Base-by-base conservation (phyloP, 108 stramenopile species). In the Fragilaria crotonensis region DNA sequence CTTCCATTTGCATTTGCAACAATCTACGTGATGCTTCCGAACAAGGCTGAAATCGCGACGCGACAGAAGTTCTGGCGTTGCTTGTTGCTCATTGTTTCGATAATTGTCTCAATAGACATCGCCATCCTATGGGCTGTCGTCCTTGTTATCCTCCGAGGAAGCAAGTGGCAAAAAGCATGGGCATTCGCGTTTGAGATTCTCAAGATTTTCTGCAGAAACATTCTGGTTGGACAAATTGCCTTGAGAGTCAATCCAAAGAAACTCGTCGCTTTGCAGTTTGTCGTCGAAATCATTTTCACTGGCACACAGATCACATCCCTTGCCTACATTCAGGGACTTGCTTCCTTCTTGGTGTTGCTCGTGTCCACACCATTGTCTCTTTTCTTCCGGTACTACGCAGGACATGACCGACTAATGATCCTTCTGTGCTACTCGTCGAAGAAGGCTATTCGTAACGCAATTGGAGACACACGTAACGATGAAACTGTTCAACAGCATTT, bases 251-350 rank as follows among this genome's bases (percentile, higher is more conserved):
- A 67, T 50, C 58, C 66, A 1, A 29, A 53, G 53, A 30, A 51
- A 23, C 33, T 32, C 27, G 46, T 67, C 57, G 47, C 47, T 18
- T 26, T 67, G 33, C 52, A 59, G n/a, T 33, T 59, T 31, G 58
- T 67, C 33, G 66, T 67, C n/a, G 66, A 67, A 52, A 45, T 67
- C 21, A 45, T 67, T 9, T 67, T 67, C 23, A 59, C 51, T 20
- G 33, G 58, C 21, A 58, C 59, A 11, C 58, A 59, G 44, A 33
- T 59, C 14, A 50, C 58, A 30, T 59, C 66, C 5, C 48, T 49
- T 28, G 58, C 66, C 7, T 67, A 48, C 33, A 59, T 67, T 52
- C 58, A 59, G 41, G 30, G 48, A 17, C 49, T 26, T 19, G 19
- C 22, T 21, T 52, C 57, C 7, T 28, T 59, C 18, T 28, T 67